Conservation (phyloP, 306 rosid species). For the Cicer cuneatum region DNA sequence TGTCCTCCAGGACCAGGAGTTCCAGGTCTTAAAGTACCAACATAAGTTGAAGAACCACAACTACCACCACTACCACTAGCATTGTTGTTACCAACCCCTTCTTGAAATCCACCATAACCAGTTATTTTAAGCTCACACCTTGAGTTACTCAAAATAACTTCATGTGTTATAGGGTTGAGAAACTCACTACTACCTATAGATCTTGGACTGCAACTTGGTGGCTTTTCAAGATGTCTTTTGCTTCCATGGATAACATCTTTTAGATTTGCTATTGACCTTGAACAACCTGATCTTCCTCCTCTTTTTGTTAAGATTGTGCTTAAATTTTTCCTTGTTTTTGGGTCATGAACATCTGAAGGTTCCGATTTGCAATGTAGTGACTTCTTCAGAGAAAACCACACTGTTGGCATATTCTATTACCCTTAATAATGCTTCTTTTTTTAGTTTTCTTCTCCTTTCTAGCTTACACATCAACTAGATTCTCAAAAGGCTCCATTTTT, state of each 20-base stretch:
- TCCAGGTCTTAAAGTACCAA: constrained; percentile 81
- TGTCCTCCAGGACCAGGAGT: constrained; percentile 91
- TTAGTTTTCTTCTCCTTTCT: not conserved
- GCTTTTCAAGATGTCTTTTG: constrained; percentile 76
- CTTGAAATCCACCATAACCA: constrained; percentile 72
- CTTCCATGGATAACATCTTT: constrained; percentile 94
- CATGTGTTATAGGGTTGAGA: constrained; percentile 88
- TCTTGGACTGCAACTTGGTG: constrained; percentile 91
- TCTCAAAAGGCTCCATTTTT: constrained; percentile 41
- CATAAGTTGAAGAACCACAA: constrained; percentile 64
- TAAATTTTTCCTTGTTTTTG: constrained; percentile 71
- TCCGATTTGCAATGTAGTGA: constrained; percentile 90
- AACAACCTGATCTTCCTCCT: constrained; percentile 80
- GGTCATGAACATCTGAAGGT: constrained; percentile 88
- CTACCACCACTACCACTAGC: constrained; percentile 18
- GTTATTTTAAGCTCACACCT: constrained; percentile 88
- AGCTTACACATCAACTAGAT: constrained; percentile 29
- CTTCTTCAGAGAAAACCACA: constrained; percentile 82
- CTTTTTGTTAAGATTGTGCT: constrained; percentile 74
- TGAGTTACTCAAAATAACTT: constrained; percentile 84
- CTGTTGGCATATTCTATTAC: constrained; percentile 68
- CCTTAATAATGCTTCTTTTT: not conserved
- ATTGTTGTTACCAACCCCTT: constrained; percentile 53
- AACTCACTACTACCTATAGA: constrained; percentile 94
- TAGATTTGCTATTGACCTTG: constrained; percentile 89